Evolutionary conservation across 371 early-diverging fungal genomes (phyloP).

Genomic region (Funneliformis caledonium): DNA sequence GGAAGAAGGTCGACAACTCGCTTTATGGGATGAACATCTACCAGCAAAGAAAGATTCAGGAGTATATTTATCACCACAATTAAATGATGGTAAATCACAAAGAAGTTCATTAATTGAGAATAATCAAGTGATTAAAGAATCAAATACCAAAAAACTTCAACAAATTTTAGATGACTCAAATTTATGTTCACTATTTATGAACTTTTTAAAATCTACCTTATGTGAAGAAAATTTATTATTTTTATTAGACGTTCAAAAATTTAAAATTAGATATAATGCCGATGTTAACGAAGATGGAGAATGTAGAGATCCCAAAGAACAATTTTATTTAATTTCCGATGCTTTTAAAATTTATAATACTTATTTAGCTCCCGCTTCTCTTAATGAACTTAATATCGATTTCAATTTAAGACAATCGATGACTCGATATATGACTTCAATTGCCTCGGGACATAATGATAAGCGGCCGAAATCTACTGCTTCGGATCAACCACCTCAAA

Average conservation of each 20-base stretch:
- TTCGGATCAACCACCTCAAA: slow-evolving; percentile 41
- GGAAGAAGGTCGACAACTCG: slow-evolving; percentile 54
- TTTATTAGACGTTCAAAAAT: slow-evolving; percentile 62
- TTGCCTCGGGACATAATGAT: neutral
- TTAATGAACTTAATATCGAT: slow-evolving; percentile 66
- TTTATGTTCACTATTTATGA: slow-evolving; percentile 67
- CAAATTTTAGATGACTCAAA: slow-evolving; percentile 63
- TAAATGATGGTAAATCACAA: neutral
- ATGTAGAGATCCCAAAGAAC: slow-evolving; percentile 1
- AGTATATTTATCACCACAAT: too few species aligned
- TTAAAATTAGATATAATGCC: slow-evolving; percentile 35
- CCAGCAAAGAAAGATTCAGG: too few species aligned
- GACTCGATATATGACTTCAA: slow-evolving; percentile 47
- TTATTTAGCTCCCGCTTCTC: slow-evolving; percentile 59
- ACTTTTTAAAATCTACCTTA: slow-evolving; percentile 67
- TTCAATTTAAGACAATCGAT: slow-evolving; percentile 55
- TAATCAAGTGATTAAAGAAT: slow-evolving; percentile 42
- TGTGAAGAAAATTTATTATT: slow-evolving; percentile 78
- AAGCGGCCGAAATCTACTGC: too few species aligned
- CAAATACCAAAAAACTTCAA: slow-evolving; percentile 61
- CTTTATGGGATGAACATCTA: slow-evolving; percentile 55
- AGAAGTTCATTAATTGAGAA: neutral
- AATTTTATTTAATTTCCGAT: slow-evolving; percentile 59
- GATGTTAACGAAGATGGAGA: slow-evolving; percentile 1
- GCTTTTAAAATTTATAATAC: slow-evolving; percentile 66